Conservation (phyloP, 441 rosid genomes). For the Omphalea diandra region DNA sequence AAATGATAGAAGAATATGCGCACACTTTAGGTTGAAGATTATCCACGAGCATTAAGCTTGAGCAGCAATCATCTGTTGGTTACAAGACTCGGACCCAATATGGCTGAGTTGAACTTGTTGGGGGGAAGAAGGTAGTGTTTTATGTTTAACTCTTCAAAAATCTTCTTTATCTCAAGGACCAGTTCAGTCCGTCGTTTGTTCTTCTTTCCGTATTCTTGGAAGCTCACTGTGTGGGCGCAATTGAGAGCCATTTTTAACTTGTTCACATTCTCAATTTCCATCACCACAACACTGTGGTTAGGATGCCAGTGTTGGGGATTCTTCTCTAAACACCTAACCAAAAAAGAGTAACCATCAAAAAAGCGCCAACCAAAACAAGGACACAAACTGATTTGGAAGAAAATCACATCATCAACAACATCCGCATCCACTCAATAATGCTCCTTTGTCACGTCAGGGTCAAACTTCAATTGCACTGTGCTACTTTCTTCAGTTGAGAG, state of each 20-base stretch:
- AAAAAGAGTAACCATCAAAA: slow-evolving; percentile 3
- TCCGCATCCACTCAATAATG: neutral
- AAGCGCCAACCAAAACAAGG: neutral
- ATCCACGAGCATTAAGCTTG: neutral
- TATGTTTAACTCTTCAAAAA: slow-evolving; percentile 63
- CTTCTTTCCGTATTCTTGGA: slow-evolving; percentile 64
- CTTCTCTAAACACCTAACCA: slow-evolving; percentile 50
- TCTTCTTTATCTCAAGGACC: slow-evolving; percentile 51
- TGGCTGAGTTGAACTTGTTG: slow-evolving; percentile 55
- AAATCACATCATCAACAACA: neutral
- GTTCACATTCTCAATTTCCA: slow-evolving; percentile 65
- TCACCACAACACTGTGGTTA: slow-evolving; percentile 46
- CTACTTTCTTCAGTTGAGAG: neutral
- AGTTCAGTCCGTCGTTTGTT: slow-evolving; percentile 56
- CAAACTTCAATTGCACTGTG: neutral
- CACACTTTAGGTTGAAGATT: slow-evolving; percentile 11
- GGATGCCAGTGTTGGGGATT: slow-evolving; percentile 58
- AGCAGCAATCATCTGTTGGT: slow-evolving; percentile 15
- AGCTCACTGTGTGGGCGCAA: slow-evolving; percentile 58
- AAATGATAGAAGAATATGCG: neutral
- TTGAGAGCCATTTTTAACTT: slow-evolving; percentile 52
- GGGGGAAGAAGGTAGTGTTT: slow-evolving; percentile 61
- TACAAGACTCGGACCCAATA: slow-evolving; percentile 24
- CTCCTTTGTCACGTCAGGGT: neutral
- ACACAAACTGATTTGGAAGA: neutral